phyloP scores from a whole-genome alignment of 257 asterid genomes.

The Solanum arcanum region DNA sequence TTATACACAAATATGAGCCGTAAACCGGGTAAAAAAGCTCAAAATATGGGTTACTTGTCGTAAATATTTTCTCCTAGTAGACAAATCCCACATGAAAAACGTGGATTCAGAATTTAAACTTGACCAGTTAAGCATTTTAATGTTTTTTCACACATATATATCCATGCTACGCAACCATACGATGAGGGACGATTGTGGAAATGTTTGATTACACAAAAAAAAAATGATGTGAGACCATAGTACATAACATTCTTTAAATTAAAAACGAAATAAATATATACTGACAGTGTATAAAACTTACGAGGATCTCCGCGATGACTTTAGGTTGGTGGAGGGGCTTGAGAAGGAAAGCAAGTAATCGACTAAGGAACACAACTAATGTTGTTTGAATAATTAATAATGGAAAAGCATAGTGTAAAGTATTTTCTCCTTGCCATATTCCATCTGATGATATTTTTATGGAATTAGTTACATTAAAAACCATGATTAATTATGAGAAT shows the following conservation, averaged over 20 bases:
- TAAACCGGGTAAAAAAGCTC: no score
- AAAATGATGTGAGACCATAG: neutral
- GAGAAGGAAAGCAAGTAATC: constrained; percentile 38
- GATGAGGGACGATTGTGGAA: neutral
- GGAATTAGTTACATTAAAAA: constrained; percentile 17
- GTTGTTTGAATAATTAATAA: constrained; percentile 44
- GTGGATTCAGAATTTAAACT: neutral
- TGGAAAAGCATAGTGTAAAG: constrained; percentile 44
- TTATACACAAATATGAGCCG: neutral
- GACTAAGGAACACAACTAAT: constrained; percentile 26
- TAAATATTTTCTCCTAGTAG: no score
- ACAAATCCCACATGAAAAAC: neutral
- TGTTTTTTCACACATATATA: no score
- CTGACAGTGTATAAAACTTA: neutral
- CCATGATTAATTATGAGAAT: constrained; percentile 1
- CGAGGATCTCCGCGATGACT: constrained; percentile 50
- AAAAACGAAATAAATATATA: neutral
- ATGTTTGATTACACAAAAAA: neutral
- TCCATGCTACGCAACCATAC: neutral
- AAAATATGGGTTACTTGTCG: no score
- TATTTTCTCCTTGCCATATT: constrained; percentile 48
- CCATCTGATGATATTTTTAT: constrained; percentile 41
- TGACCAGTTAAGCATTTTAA: neutral
- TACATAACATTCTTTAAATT: neutral
- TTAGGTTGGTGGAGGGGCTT: constrained; percentile 58